A percentile compares a stretch with the other conserved stretches of the same genome.
Evolutionary conservation across 1,139 yeast species (phyloP).

Genomic region (Ashbya aceris): DNA sequence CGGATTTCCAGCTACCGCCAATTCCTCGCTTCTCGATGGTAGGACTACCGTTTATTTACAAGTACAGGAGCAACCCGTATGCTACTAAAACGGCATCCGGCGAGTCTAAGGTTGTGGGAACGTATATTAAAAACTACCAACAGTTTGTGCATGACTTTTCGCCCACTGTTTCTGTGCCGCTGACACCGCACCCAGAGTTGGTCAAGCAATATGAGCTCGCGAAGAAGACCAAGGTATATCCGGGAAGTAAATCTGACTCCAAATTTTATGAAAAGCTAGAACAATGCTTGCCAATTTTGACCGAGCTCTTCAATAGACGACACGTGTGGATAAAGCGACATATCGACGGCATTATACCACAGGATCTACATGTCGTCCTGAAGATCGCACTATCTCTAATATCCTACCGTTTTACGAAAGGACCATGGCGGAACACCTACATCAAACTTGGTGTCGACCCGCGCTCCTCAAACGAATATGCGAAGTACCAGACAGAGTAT

Average conservation of each 20-base stretch:
- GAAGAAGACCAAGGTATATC: constrained; percentile 23
- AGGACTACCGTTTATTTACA: constrained; percentile 67
- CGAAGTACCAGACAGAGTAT: constrained; percentile 75
- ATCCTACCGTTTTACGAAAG: constrained; percentile 70
- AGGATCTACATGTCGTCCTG: constrained; percentile 41
- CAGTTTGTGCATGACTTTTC: constrained; percentile 24
- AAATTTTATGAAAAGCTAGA: constrained; percentile 34
- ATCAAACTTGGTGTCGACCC: constrained; percentile 79
- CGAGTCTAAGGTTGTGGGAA: constrained; percentile 35
- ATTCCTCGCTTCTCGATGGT: constrained; percentile 78
- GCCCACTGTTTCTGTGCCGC: constrained; percentile 33
- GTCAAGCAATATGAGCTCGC: constrained; percentile 31
- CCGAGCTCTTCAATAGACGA: constrained; percentile 49
- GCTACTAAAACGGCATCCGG: constrained; percentile 41
- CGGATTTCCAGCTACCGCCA: constrained; percentile 65
- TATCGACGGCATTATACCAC: constrained; percentile 49
- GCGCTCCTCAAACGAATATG: constrained; percentile 41
- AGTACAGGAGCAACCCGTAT: constrained; percentile 49
- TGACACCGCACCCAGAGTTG: constrained; percentile 36
- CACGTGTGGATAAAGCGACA: constrained; percentile 87
- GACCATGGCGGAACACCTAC: constrained; percentile 94
- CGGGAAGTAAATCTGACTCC: constrained; percentile 27
- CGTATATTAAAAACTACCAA: constrained; percentile 32
- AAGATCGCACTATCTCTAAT: constrained; percentile 78
- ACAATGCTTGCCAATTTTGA: constrained; percentile 40